Conservation (phyloP, 148 eudicot species). For the Cornus kousa region DNA sequence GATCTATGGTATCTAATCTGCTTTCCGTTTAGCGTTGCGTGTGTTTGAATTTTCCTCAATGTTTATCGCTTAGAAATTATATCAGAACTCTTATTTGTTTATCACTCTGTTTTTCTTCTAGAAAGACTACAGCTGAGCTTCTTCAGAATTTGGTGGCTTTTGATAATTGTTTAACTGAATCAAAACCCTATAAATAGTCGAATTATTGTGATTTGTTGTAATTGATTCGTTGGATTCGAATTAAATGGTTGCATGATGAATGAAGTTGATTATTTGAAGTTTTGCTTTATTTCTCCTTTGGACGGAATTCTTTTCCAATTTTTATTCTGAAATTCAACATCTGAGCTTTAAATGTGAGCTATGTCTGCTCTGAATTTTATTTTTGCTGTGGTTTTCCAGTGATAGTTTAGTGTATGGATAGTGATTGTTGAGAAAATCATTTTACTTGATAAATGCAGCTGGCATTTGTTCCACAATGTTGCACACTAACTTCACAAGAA, state of each 20-base stretch:
- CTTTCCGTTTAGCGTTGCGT: background rate
- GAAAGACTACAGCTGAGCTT: background rate
- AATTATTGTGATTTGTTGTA: background rate
- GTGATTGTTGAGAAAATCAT: background rate
- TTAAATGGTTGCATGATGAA: background rate
- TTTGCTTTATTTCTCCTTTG: background rate
- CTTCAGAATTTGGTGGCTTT: background rate
- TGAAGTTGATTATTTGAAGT: background rate
- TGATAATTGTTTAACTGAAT: background rate
- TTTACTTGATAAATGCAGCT: background rate
- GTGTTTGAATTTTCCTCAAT: background rate
- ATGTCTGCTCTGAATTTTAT: background rate
- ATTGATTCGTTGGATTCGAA: background rate
- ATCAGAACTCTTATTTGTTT: background rate
- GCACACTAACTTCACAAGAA: background rate
- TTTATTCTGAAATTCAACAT: background rate
- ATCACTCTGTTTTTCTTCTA: background rate
- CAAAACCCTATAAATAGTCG: constrained; percentile 5
- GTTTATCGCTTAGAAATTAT: background rate
- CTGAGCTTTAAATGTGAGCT: background rate
- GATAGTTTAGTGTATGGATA: background rate
- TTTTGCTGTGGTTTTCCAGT: background rate
- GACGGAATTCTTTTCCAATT: background rate
- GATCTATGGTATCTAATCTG: constrained; percentile 15
- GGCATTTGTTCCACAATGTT: background rate